These are phyloP conservation scores for Xylaria venustula DNA, from an alignment of 495 filamentous ascomycete species.

Conservation along the genomic window DNA sequence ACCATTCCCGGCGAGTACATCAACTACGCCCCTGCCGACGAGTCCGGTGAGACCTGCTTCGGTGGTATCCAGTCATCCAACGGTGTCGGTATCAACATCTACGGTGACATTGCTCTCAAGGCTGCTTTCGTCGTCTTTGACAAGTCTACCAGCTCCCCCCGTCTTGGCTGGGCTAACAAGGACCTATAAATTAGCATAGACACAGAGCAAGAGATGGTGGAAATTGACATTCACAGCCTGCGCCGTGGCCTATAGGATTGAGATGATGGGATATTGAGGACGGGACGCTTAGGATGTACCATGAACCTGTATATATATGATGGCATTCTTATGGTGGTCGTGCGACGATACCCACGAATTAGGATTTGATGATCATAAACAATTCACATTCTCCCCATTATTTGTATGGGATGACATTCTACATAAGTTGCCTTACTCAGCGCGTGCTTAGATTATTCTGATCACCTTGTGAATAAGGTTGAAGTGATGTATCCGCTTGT, in stretches of 20 bases:
- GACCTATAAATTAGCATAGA: constrained; percentile 3
- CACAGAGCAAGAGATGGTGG: no score
- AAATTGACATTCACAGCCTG: no score
- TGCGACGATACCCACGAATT: constrained; percentile 5
- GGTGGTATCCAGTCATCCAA: constrained; percentile 59
- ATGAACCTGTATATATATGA: constrained; percentile 6
- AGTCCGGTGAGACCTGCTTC: constrained; percentile 41
- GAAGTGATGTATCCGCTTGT: no score
- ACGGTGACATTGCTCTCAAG: constrained; percentile 74
- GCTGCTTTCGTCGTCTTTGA: constrained; percentile 70
- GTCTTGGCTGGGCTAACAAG: constrained; percentile 15
- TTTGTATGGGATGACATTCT: background rate
- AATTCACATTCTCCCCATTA: background rate
- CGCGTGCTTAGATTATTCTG: no score
- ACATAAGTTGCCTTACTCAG: no score
- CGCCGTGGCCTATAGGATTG: background rate
- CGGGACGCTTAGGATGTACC: background rate
- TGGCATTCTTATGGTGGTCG: background rate
- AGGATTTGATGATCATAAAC: background rate
- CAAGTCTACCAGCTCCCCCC: constrained; percentile 14
- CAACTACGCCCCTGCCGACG: constrained; percentile 45
- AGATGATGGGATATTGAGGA: background rate
- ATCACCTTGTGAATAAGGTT: no score
- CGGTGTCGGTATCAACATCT: constrained; percentile 61
- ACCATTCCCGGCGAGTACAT: constrained; percentile 49